A percentile compares a stretch with the other conserved stretches of the same genome.
These are phyloP conservation scores for Aspergillus hancockii DNA, from an alignment of 495 filamentous ascomycete species.

Conservation along the genomic window DNA sequence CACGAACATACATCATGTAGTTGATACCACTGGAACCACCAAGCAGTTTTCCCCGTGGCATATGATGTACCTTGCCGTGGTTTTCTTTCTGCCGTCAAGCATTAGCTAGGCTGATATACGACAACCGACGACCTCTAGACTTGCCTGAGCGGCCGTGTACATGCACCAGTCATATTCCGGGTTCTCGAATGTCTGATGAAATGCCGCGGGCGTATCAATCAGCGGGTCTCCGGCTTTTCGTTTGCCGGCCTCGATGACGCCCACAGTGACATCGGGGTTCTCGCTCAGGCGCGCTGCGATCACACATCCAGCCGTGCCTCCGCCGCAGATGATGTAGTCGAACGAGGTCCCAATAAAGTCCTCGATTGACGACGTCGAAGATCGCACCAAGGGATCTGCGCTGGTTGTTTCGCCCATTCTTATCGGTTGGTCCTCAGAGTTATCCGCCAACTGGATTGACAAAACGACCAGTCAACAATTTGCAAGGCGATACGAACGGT, in stretches of 20 bases:
- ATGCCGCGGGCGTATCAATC: constrained; percentile 7
- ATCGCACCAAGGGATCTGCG: too few relatives aligned
- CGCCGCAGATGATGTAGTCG: constrained; percentile 42
- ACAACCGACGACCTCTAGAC: background rate
- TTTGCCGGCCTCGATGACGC: constrained; percentile 22
- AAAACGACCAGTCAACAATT: too few relatives aligned
- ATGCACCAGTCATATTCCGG: constrained; percentile 28
- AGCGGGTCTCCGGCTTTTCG: constrained; percentile 7
- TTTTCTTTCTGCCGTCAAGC: constrained; percentile 5
- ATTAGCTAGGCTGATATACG: background rate
- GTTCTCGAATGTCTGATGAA: constrained; percentile 14
- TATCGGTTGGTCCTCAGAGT: too few relatives aligned
- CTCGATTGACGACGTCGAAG: too few relatives aligned
- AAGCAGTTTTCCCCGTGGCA: constrained; percentile 20
- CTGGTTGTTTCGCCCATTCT: too few relatives aligned
- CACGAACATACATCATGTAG: constrained; percentile 39
- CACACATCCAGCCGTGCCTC: constrained; percentile 43
- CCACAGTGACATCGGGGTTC: constrained; percentile 16
- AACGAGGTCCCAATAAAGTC: background rate
- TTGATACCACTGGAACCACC: constrained; percentile 22
- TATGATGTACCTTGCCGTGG: constrained; percentile 10
- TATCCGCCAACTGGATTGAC: too few relatives aligned
- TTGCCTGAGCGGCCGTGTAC: constrained; percentile 22
- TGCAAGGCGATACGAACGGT: too few relatives aligned
- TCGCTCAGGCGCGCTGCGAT: constrained; percentile 43